These are phyloP conservation scores for Zangia roseola DNA, from an alignment of 768 basidiomycete species.

Conservation along the genomic window DNA sequence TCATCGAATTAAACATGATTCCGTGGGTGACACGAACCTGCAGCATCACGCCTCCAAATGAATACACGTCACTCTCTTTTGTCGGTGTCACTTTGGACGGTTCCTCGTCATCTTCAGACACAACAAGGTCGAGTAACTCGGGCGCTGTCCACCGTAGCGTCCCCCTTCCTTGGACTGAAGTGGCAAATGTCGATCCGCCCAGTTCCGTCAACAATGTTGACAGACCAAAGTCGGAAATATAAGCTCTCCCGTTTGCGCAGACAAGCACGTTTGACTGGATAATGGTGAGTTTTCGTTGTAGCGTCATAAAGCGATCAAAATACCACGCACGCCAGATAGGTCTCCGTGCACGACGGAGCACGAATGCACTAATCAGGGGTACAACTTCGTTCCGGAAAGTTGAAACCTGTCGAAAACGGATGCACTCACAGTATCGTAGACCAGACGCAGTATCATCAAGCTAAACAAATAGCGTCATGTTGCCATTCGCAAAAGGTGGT, in stretches of 20 bases:
- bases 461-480: conserved; percentile 3
- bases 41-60: conserved; percentile 32
- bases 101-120: conserved; percentile 15
- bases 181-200: conserved; percentile 33
- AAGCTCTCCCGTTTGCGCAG: conserved; percentile 11
- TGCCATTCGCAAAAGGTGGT: background rate
- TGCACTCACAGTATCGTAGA: conserved; percentile 17
- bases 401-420: background rate
- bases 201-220: conserved; percentile 42
- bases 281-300: background rate
- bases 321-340: conserved; percentile 20
- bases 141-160: conserved; percentile 22
- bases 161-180: conserved; percentile 32
- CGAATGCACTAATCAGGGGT: conserved; percentile 14
- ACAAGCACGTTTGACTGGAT: conserved; percentile 19
- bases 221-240: conserved; percentile 44
- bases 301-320: background rate
- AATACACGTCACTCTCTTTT: conserved; percentile 17
- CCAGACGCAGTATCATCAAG: conserved; percentile 19
- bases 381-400: background rate
- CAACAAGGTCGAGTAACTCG: conserved; percentile 31
- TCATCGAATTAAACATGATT: background rate
- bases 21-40: conserved; percentile 13
- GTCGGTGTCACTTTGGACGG: conserved; percentile 1
- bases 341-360: conserved; percentile 17